Evolutionary conservation across 768 basidiomycete species (phyloP).

Genomic region (Leccinum sublutescens): DNA sequence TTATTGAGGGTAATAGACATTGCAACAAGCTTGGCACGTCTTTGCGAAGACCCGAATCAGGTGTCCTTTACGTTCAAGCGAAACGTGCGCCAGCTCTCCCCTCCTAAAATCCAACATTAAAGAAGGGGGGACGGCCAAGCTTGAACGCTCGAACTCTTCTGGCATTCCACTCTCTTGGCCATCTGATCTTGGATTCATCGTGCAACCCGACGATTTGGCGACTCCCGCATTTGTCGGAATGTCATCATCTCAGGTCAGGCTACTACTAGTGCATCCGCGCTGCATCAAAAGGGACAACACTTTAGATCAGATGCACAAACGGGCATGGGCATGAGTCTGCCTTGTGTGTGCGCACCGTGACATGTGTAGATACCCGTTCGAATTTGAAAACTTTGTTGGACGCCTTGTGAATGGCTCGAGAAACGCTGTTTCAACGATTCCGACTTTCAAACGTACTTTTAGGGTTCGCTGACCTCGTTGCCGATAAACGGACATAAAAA

Average conservation of each 20-base stretch:
- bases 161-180: neutral
- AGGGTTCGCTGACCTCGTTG: slow-evolving; percentile 3
- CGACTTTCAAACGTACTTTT: slow-evolving; percentile 12
- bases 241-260: neutral
- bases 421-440: slow-evolving; percentile 1
- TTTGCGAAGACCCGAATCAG: neutral
- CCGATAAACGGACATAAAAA: slow-evolving; percentile 6
- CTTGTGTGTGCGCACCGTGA: neutral
- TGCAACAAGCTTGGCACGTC: neutral
- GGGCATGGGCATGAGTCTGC: neutral
- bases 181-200: slow-evolving; percentile 6
- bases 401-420: slow-evolving; percentile 1
- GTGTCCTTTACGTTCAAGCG: neutral
- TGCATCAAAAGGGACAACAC: neutral
- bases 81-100: neutral
- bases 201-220: neutral
- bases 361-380: neutral
- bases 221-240: neutral
- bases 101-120: neutral
- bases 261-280: neutral
- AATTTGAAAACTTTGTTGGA: slow-evolving; percentile 1
- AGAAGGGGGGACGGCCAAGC: neutral
- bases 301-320: neutral
- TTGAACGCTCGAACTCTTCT: neutral
- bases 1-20: neutral